Conservation (phyloP, 352 stramenopile species). For the Phytophthora pluvialis region DNA sequence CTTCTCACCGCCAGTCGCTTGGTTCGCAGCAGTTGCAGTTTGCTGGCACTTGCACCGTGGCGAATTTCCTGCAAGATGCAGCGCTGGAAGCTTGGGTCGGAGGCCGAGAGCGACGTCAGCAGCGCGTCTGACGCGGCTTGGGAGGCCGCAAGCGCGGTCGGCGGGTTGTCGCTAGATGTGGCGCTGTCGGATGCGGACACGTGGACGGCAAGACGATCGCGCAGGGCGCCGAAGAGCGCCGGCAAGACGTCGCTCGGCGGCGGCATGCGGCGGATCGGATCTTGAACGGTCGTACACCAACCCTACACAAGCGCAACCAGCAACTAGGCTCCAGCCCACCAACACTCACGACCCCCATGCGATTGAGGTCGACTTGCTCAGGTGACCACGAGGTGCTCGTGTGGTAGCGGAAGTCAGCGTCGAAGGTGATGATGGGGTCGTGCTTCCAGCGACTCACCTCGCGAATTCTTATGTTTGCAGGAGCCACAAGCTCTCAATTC, state of each 20-base stretch:
- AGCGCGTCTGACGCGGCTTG: slow-evolving; percentile 12
- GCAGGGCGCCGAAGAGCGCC: slow-evolving; percentile 23
- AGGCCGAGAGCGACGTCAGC: slow-evolving; percentile 12
- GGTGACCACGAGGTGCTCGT: too few relatives aligned
- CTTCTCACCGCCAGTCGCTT: slow-evolving; percentile 14
- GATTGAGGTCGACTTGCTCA: too few relatives aligned
- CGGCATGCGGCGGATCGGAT: slow-evolving; percentile 7
- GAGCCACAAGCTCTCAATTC: too few relatives aligned
- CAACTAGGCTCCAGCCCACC: too few relatives aligned
- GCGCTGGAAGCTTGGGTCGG: slow-evolving; percentile 1
- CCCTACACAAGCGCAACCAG: background rate
- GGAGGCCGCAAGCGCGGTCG: background rate
- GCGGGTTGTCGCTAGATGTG: background rate
- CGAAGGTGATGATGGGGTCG: too few relatives aligned
- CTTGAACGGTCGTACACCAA: slow-evolving; percentile 19
- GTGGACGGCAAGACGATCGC: slow-evolving; percentile 12
- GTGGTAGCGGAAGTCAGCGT: too few relatives aligned
- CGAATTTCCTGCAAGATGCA: slow-evolving; percentile 22
- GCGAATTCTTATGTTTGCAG: too few relatives aligned
- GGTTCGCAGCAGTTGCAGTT: slow-evolving; percentile 13
- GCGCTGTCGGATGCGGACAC: background rate
- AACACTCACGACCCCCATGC: too few relatives aligned
- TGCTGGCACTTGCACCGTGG: slow-evolving; percentile 4
- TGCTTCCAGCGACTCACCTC: too few relatives aligned
- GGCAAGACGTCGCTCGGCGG: slow-evolving; percentile 24